Percentiles rank a stretch among this genome's conserved stretches.
These are phyloP conservation scores for Ensete glaucum DNA, from an alignment of 176 grass and related monocot genomes.

Conservation along the genomic window DNA sequence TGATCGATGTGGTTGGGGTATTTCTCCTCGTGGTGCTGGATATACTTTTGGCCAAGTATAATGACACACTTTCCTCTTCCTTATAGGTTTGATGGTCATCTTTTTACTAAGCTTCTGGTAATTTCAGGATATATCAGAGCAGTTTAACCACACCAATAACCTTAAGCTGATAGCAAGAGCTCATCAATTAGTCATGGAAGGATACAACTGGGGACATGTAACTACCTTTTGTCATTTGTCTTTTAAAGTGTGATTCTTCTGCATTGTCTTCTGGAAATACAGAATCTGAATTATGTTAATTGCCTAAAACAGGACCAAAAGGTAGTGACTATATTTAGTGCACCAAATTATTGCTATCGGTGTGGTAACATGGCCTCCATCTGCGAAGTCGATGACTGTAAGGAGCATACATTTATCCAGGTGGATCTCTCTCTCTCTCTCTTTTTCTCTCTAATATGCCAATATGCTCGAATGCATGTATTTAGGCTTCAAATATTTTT, in stretches of 20 bases:
- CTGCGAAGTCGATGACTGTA: constrained; percentile 69
- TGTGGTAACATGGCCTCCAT: constrained; percentile 74
- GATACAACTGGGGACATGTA: constrained; percentile 70
- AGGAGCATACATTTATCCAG: constrained; percentile 65
- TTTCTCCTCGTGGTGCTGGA: constrained; percentile 62
- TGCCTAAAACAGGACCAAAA: constrained; percentile 45
- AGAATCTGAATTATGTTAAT: not conserved
- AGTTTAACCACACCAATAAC: constrained; percentile 66
- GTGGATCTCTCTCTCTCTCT: constrained; percentile 8
- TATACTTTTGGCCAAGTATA: constrained; percentile 66
- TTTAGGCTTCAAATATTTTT: no score
- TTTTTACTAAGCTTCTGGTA: not conserved
- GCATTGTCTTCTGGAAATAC: not conserved
- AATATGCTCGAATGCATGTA: no score
- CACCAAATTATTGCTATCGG: constrained; percentile 62
- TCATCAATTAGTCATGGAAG: constrained; percentile 69
- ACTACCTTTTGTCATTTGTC: constrained; percentile 1
- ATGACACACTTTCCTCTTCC: not conserved
- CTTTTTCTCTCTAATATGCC: not conserved
- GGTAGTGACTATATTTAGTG: constrained; percentile 67
- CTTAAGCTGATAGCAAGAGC: constrained; percentile 65
- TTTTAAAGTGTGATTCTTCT: constrained; percentile 4
- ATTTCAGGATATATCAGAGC: constrained; percentile 70
- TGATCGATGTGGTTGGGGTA: constrained; percentile 60
- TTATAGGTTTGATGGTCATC: not conserved